A percentile compares a stretch with the other conserved stretches of the same genome.
Conservation (phyloP, 1,284 basidiomycete genomes). For the Sphagnurus paluster region DNA sequence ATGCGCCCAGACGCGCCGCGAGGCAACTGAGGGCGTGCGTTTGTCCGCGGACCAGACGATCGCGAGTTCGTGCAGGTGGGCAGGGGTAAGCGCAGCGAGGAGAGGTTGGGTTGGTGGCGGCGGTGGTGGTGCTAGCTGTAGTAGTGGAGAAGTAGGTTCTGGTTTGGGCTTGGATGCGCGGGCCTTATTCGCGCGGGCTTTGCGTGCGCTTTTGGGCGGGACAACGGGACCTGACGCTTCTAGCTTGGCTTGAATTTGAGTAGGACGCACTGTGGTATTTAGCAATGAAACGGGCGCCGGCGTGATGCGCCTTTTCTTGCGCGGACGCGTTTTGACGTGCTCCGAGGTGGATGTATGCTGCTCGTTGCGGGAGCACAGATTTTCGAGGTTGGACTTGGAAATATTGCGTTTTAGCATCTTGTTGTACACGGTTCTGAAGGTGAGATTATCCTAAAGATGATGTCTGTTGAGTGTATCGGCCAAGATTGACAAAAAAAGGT, state of each 20-base stretch:
- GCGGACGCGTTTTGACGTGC: slow-evolving; percentile 12
- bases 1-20: slow-evolving; percentile 35
- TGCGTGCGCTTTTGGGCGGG: too few species aligned
- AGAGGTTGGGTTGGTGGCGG: neutral
- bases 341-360: slow-evolving; percentile 18
- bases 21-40: slow-evolving; percentile 33
- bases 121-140: neutral
- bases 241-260: neutral
- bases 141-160: neutral
- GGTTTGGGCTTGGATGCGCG: slow-evolving; percentile 5
- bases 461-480: too few species aligned
- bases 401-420: too few species aligned
- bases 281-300: too few species aligned
- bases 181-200: too few species aligned
- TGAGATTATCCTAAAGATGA: too few species aligned
- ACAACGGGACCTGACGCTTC: too few species aligned
- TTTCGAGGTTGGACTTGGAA: too few species aligned
- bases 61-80: slow-evolving; percentile 32
- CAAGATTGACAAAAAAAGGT: too few species aligned
- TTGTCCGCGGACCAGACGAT: slow-evolving; percentile 34
- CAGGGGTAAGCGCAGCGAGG: slow-evolving; percentile 13
- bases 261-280: neutral
- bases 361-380: neutral
- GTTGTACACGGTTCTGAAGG: too few species aligned
- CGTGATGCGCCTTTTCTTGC: neutral